Conservation (phyloP, 306 rosid genomes). For the Abrus pulchellus region DNA sequence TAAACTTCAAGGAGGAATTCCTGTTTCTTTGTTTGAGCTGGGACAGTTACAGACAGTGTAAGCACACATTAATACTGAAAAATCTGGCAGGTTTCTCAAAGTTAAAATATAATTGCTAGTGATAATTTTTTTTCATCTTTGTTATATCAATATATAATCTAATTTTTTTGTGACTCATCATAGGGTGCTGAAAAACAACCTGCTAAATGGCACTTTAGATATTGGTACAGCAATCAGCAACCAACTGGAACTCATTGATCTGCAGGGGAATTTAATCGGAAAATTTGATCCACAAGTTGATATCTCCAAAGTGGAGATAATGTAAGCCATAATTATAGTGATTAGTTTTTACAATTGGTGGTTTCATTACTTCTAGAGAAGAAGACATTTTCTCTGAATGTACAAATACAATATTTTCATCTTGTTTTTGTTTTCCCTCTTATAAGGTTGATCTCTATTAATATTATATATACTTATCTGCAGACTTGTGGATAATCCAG, state of each 20-base stretch:
- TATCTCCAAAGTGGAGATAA: slow-evolving; percentile 43
- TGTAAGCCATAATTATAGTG: slow-evolving; percentile 42
- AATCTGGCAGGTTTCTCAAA: not conserved
- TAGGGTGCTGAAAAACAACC: slow-evolving; percentile 51
- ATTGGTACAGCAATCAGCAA: slow-evolving; percentile 49
- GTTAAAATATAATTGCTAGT: not conserved
- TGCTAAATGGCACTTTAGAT: slow-evolving; percentile 52
- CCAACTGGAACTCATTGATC: slow-evolving; percentile 49
- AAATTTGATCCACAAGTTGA: slow-evolving; percentile 29
- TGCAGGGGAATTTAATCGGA: slow-evolving; percentile 45
- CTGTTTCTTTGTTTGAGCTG: slow-evolving; percentile 59
- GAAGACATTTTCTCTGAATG: not conserved
- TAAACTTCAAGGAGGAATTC: slow-evolving; percentile 59
- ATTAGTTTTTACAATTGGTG: slow-evolving; percentile 10
- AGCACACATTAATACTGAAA: slow-evolving; percentile 43
- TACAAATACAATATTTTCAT: slow-evolving; percentile 16
- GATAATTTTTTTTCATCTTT: slow-evolving; percentile 16
- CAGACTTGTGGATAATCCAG: slow-evolving; percentile 68
- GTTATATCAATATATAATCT: slow-evolving; percentile 1
- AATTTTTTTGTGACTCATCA: not conserved
- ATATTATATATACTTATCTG: slow-evolving; percentile 29
- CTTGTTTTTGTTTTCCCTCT: slow-evolving; percentile 4
- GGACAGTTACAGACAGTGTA: slow-evolving; percentile 65
- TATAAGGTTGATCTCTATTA: not conserved
- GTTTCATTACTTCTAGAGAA: slow-evolving; percentile 24